Base-by-base conservation (phyloP, 2,329 filamentous ascomycete genomes). In the Beauveria bassiana region DNA sequence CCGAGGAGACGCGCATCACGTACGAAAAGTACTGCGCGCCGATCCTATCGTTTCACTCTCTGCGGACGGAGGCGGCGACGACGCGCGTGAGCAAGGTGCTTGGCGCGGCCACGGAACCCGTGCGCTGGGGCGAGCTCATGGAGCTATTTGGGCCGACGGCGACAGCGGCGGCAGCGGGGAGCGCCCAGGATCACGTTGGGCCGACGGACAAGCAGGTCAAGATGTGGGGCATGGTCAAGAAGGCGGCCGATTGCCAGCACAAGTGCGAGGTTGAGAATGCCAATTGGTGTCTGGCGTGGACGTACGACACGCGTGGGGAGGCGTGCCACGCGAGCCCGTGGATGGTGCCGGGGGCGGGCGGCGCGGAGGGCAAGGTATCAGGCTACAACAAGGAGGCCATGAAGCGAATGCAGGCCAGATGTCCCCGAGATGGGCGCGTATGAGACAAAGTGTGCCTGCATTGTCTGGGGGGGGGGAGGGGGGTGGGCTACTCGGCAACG, bases 41-140 rank as follows among this genome's bases (percentile, higher is more conserved):
- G n/a, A 69, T 84, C 3, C 68, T 83, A 3, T 80, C 80, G 10
- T 83, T 84, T 66, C 81, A 84, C 67, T 78, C 76, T 31, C 72
- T 84, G 10, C 75, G 77, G 47, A 69, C 74, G 40, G 73, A 73
- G 5, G 72, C 73, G 10, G 73, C 73, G 61, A 84, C 84, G 81
- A 66, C 71, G 38, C 69, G 71, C 26, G 73, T 79, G 8, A 79
- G 79, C 24, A 69, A 70, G 24, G 71, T 70, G 16, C 78, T 84
- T 62, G 70, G 71, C 14, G 66, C 70, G 22, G 66, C 73, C 51
- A 66, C 70, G 26, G 67, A 72, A 47, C 77, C 79, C 0, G 72
- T 83, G 7, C 72, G 78, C 58, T 83, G 81, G 81, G 72, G 75
- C 42, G 75, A 82, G 49, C 66, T 85, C 26, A 81, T 79, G 75